Conservation (phyloP, 2,329 filamentous ascomycete genomes). For the Aurifilum marmelostoma region DNA sequence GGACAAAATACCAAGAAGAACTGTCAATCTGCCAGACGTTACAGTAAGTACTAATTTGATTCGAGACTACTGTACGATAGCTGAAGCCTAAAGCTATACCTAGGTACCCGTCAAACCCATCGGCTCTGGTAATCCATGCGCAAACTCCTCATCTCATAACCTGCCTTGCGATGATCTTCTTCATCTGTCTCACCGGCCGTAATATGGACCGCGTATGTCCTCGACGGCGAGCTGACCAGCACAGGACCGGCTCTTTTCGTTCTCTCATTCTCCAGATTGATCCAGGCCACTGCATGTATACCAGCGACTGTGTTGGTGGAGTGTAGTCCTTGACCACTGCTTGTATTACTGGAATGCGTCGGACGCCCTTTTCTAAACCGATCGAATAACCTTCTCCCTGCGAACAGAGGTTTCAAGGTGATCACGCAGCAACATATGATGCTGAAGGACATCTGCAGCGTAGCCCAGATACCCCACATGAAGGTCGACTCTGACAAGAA, state of each 20-base stretch:
- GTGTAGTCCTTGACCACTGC: not conserved
- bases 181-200: not conserved
- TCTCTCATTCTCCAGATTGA: not conserved
- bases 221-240: not conserved
- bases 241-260: not conserved
- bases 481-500: not conserved
- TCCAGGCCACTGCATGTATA: not conserved
- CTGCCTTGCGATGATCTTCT: not conserved
- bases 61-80: too few relatives aligned
- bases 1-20: too few relatives aligned
- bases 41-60: too few relatives aligned
- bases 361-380: not conserved
- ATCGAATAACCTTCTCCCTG: not conserved
- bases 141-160: not conserved
- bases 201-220: not conserved
- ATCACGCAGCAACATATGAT: conserved; percentile 1
- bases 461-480: not conserved
- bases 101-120: not conserved
- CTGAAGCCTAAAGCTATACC: too few relatives aligned
- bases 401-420: not conserved
- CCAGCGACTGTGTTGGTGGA: not conserved
- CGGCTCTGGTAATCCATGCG: not conserved
- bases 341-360: not conserved
- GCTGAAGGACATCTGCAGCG: not conserved
- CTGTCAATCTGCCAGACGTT: too few relatives aligned